Evolutionary conservation across 345 rosid species (phyloP), one percentile per base, ranked within the genome.

Genomic region (Corchorus capsularis): DNA sequence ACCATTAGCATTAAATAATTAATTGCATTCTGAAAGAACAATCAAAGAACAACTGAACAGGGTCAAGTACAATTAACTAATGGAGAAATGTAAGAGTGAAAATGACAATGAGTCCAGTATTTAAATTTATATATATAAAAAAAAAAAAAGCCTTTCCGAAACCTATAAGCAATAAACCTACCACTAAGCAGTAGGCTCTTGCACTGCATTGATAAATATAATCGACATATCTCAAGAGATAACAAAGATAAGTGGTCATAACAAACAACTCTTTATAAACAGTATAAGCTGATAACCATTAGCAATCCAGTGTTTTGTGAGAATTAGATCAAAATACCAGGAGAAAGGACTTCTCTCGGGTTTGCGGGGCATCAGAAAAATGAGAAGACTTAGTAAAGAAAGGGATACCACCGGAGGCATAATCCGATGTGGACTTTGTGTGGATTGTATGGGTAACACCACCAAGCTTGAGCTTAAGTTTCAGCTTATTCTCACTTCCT

Each of bases 401-500:
- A 13, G 20, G 73, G 34, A 52, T 62, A 5, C 56, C 77, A 69
- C 47, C 72, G 64, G 22, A 47, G 43, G 39, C 35, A 37, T 71
- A 71, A 32, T 81, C 77, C 14, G 78, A 20, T 3, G 77, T 64
- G 15, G 91, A 85, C 53, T 80, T 82, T 54, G 93, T 78, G 37
- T 85, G 88, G 66, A 92, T 75, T 11, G 86, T 85, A 71, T 79
- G 91, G 8, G 86, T 78, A 68, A 82, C 85, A 77, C 90, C 89
- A 73, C 90, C 88, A 69, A 90, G 84, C 83, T 86, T 92, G 71
- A 87, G 85, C 87, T 87, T 92, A 45, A 90, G 84, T 78, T 89
- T 92, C 70, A 87, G 82, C 67, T 84, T 83, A 77, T 83, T 92
- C 63, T 86, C 92, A 80, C 54, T 81, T n/a, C 73, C 85, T 14